Base-by-base conservation (phyloP, 1,284 basidiomycete genomes). In the Filobasidium uniguttulatum region DNA sequence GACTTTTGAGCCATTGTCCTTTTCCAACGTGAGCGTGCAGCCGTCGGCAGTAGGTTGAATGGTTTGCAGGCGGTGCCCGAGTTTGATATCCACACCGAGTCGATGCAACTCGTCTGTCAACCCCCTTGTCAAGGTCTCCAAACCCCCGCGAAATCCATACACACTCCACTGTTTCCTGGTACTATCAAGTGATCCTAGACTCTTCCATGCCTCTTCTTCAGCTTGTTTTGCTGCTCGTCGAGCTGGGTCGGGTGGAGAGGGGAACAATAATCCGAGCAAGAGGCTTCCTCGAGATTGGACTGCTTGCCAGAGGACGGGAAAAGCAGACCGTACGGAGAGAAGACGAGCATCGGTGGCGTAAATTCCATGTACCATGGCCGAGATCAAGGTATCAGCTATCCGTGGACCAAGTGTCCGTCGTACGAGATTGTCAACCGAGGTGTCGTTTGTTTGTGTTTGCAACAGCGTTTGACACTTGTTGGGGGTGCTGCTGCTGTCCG, bases 361-460 rank as follows among this genome's bases (percentile, higher is more conserved):
- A 53, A 98, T 85, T 0, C 91, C 93, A 60, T 96, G 91, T 1
- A 90, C 78, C 55, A 96, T 73, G 0, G 90, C 84, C 50, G 83
- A 86, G 3, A 84, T 81, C 45, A 94, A 75, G 3, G 77, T 76
- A 9, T 79, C 75, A 0, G 89, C 85, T 49, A 91, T 77, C 0
- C 73, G 66, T 1, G 71, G 61, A 0, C 88, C 87, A 52, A 96
- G 84, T 10, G 88, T 75, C 4, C 87, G 75, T 0, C 76, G 65
- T 50, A 96, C 67, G 60, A 97, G 87, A 0, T 76, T 67, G 58
- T 93, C 80, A 17, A 97, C 74, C 3, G 82, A 83, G 63, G 96
- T 90, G 64, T 96, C 91, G 1, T 55, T 57, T 43, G 56, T 53
- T 44, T 20, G 37, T 56, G 23, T 10, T 65, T 58, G 12, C 22